A percentile compares a stretch with the other conserved stretches of the same genome.
These are phyloP conservation scores for Lentinula boryana DNA, from an alignment of 768 basidiomycete species.

Conservation along the genomic window DNA sequence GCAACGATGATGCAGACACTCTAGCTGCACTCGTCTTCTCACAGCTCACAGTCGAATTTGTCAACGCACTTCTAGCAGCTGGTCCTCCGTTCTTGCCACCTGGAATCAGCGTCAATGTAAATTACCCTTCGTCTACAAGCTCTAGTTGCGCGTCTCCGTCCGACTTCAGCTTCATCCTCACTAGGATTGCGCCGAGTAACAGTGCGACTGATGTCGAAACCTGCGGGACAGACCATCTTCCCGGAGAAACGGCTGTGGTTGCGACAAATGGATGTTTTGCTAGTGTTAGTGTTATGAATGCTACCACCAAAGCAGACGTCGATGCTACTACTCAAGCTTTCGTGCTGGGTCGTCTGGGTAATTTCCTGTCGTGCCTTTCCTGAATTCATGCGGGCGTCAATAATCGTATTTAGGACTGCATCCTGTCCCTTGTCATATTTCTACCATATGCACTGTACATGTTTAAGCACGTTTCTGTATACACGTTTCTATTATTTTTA, in stretches of 20 bases:
- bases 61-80: slow-evolving; percentile 23
- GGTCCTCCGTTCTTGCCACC: slow-evolving; percentile 32
- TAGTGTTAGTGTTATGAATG: slow-evolving; percentile 42
- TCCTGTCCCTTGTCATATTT: too few species aligned
- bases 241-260: slow-evolving; percentile 35
- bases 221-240: slow-evolving; percentile 37
- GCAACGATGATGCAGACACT: slow-evolving; percentile 25
- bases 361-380: slow-evolving; percentile 19
- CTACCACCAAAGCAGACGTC: slow-evolving; percentile 37
- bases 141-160: slow-evolving; percentile 25
- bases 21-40: slow-evolving; percentile 36
- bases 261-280: slow-evolving; percentile 33
- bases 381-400: background rate
- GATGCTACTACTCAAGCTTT: slow-evolving; percentile 30
- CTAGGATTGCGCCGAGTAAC: slow-evolving; percentile 27
- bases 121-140: slow-evolving; percentile 33
- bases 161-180: slow-evolving; percentile 38
- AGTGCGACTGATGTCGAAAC: slow-evolving; percentile 33
- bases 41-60: slow-evolving; percentile 33
- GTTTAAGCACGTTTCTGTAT: too few species aligned
- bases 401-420: too few species aligned
- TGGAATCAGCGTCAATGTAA: slow-evolving; percentile 42
- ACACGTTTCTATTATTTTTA: too few species aligned
- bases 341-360: slow-evolving; percentile 28
- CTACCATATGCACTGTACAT: too few species aligned